Percentiles rank a stretch among this genome's conserved stretches.
Evolutionary conservation across 106 monocot species (phyloP).

Genomic region (Allium fistulosum): DNA sequence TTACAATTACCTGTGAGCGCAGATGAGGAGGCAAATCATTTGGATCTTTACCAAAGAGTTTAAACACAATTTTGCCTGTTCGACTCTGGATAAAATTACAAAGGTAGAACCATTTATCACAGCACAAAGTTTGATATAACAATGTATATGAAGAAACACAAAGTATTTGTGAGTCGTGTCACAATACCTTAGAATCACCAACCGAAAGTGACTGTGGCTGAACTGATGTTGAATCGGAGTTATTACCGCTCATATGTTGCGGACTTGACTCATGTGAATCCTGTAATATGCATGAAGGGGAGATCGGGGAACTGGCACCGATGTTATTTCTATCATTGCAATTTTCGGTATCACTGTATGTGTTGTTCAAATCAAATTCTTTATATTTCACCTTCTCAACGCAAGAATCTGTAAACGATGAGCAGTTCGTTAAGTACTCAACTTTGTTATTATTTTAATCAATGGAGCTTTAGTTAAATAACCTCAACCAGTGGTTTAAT

Average conservation of each 20-base stretch:
- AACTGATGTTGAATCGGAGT: constrained; percentile 36
- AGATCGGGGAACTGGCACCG: constrained; percentile 23
- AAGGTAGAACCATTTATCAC: neutral
- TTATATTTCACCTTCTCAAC: constrained; percentile 13
- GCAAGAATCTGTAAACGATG: constrained; percentile 15
- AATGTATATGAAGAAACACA: neutral
- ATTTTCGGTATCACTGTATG: constrained; percentile 31
- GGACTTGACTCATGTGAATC: constrained; percentile 52
- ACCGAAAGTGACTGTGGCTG: constrained; percentile 28
- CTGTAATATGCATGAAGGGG: constrained; percentile 33
- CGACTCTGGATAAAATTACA: constrained; percentile 34
- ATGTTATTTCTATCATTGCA: constrained; percentile 18
- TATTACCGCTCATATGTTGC: constrained; percentile 33
- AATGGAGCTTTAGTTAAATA: no score
- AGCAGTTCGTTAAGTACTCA: no score
- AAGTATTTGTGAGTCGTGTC: neutral
- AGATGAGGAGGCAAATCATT: constrained; percentile 62
- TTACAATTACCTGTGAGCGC: constrained; percentile 40
- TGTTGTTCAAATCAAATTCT: constrained; percentile 77
- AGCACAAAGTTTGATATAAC: neutral
- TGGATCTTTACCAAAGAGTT: constrained; percentile 91
- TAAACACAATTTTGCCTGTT: constrained; percentile 83
- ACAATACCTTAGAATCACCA: constrained; percentile 31
- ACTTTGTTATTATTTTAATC: no score
- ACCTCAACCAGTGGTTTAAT: no score